Base-by-base conservation (phyloP, 192 early-diverging fungal genomes). In the Chytriomyces hyalinus region DNA sequence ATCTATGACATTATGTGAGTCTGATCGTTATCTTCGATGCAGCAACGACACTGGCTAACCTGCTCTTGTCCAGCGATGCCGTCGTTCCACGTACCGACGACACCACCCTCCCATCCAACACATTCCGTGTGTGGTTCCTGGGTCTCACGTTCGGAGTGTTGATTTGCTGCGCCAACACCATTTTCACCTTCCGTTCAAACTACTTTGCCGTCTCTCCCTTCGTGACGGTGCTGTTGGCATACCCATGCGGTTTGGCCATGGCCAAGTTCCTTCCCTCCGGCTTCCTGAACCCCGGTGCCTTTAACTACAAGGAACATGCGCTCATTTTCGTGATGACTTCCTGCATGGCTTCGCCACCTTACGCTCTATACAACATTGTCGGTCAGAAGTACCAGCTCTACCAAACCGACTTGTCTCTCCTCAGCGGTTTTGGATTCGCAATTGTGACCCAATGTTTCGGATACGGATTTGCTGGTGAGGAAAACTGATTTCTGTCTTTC, bases 101-200 rank as follows among this genome's bases (percentile, higher is more conserved):
- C 70, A 75, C 87, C 6, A 73, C 83, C 11, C 72, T 93, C 6
- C 90, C 91, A 6, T 88, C 90, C 15, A 82, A 88, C 60, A 95
- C 94, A 0, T 92, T 93, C 77, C 90, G 94, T 48, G 84, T 90
- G 4, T 90, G 90, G 89, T 82, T 92, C 22, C 86, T 92, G 43
- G 92, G 92, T 10, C 36, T 36, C 36, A 36, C 36, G 36, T 36
- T 36, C 36, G 36, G 36, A 36, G 36, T 36, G 36, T 86, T 48
- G 87, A 86, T 72, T 90, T 93, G 64, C 86, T 89, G 8, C 79
- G 64, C 28, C 28, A 65, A 15, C n/a, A 65, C 64, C 13, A n/a
- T 65, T 15, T 60, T 60, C 57, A 60, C 57, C 2, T 60, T 60
- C 57, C 57, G 57, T 3, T n/a, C 57, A 0, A 60, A 60, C 57